Evolutionary conservation across 23 red algal species (phyloP), one percentile per base, ranked within the genome.

Genomic region (Pyropia yezoensis): DNA sequence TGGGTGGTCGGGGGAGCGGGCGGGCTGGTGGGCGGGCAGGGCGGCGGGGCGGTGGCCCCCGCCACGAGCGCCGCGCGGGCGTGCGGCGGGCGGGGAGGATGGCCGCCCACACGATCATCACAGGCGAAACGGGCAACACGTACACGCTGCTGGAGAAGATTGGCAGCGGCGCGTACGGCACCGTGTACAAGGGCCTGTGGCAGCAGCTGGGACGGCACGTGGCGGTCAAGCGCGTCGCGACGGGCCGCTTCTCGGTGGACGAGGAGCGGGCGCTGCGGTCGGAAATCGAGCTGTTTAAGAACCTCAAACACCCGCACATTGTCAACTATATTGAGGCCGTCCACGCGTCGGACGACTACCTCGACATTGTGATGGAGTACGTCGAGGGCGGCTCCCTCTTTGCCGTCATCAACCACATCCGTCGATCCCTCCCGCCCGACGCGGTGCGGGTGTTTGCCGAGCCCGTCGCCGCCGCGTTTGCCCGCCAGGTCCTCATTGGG

Each of bases 361-460:
- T 90, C 20, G 86, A 90, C 32, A 95, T 95, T 64, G 80, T 95
- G n/a, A 95, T 95, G 90, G 90, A 95, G 39, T 95, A 63, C 66
- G 82, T 95, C 28, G 90, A 95, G 58, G 90, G 90, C 2, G 90
- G 90, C 53, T 87, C 80, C 27, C 57, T 95, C 22, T 65, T 64
- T 33, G 67, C 60, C 45, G 65, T 90, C 49, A 75, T 90, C 33
- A 60, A 71, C 17, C 18, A 23, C 17, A 71, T 90, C 51, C 77
- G 77, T 50, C 72, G 67, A 34, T 73, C 70, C 27, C 56, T 62
- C 29, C 71, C 49, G 30, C 71, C 66, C 17, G 66, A 71, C 54
- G 57, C 61, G 16, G 17, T 53, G 23, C 33, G 19, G 21, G 65
- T 90, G 0, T 80, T 98, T 53, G 71, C 79, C 17, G 94, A 98